These are phyloP conservation scores for Cynanchum wilfordii DNA, from an alignment of 257 asterid genomes.

Conservation along the genomic window DNA sequence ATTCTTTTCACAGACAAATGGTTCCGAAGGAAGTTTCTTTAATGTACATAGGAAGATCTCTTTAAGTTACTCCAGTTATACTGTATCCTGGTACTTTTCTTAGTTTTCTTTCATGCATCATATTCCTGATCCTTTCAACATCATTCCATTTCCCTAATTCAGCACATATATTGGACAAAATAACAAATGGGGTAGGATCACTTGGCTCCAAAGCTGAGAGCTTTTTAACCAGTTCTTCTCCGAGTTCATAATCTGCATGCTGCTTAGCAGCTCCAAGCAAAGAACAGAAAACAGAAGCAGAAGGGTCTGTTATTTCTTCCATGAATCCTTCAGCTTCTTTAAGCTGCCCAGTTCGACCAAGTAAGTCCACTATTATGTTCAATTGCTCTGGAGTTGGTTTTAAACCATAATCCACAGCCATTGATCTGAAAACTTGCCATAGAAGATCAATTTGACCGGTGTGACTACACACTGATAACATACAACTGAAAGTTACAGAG, in stretches of 20 bases:
- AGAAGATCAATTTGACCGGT: conserved; percentile 54
- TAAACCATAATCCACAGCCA: conserved; percentile 47
- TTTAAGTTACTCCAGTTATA: conserved; percentile 39
- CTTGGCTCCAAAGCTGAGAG: conserved; percentile 63
- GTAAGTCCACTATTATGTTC: conserved; percentile 58
- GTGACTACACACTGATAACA: conserved; percentile 67
- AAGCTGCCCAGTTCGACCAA: conserved; percentile 65
- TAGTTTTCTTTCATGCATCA: conserved; percentile 46
- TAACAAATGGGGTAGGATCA: conserved; percentile 64
- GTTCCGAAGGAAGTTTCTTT: not conserved
- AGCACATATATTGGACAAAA: conserved; percentile 81
- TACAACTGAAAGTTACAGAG: conserved; percentile 62
- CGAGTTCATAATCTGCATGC: conserved; percentile 45
- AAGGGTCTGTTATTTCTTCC: conserved; percentile 37
- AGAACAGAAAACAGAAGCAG: conserved; percentile 50
- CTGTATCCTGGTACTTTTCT: conserved; percentile 58
- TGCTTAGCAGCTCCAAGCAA: conserved; percentile 65
- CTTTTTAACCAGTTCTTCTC: conserved; percentile 56
- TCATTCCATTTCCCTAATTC: conserved; percentile 73
- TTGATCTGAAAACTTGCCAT: conserved; percentile 49
- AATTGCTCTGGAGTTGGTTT: conserved; percentile 62
- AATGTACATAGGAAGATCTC: conserved; percentile 2
- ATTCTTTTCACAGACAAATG: not conserved
- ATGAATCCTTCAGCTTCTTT: conserved; percentile 72
- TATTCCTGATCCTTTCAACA: conserved; percentile 52